Percentiles rank a stretch among this genome's conserved stretches.
Conservation (phyloP, 192 early-diverging fungal genomes). For the Gryganskiella cystojenkinii region DNA sequence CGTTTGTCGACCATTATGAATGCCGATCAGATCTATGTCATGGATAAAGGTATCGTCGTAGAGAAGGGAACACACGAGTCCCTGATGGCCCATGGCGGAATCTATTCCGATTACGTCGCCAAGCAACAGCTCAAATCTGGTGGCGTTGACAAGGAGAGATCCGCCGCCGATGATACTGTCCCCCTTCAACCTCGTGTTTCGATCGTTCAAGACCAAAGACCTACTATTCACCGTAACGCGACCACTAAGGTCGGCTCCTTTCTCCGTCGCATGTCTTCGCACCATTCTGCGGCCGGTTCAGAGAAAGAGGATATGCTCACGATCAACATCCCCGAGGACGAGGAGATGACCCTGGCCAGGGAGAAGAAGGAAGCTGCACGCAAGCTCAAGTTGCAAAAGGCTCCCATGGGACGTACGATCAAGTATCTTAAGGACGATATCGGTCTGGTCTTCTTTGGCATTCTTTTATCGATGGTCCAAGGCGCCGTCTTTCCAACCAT, state of each 20-base stretch:
- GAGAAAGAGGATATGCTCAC: background rate
- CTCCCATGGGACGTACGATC: conserved; percentile 7
- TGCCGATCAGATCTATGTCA: conserved; percentile 87
- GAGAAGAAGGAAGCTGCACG: conserved; percentile 31
- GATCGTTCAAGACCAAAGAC: conserved; percentile 36
- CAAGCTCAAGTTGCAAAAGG: conserved; percentile 17
- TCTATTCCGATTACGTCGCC: conserved; percentile 69
- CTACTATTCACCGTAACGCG: conserved; percentile 53
- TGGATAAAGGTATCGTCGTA: conserved; percentile 73
- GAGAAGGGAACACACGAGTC: conserved; percentile 83
- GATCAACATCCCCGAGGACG: background rate
- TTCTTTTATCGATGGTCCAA: conserved; percentile 59
- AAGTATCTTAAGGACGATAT: background rate
- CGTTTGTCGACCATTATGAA: conserved; percentile 89
- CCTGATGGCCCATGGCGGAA: conserved; percentile 67
- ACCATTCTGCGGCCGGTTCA: background rate
- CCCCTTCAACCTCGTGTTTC: conserved; percentile 2
- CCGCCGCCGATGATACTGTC: background rate
- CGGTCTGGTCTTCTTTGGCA: conserved; percentile 52
- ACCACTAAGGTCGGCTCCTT: conserved; percentile 66
- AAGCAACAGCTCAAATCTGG: conserved; percentile 67
- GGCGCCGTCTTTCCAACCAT: conserved; percentile 71
- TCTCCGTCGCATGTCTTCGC: conserved; percentile 3
- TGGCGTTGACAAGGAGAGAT: conserved; percentile 18
- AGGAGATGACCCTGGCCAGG: background rate